A percentile compares a stretch with the other conserved stretches of the same genome.
These are phyloP conservation scores for Porphyra umbilicalis DNA, from an alignment of 31 red algal species.

Conservation along the genomic window DNA sequence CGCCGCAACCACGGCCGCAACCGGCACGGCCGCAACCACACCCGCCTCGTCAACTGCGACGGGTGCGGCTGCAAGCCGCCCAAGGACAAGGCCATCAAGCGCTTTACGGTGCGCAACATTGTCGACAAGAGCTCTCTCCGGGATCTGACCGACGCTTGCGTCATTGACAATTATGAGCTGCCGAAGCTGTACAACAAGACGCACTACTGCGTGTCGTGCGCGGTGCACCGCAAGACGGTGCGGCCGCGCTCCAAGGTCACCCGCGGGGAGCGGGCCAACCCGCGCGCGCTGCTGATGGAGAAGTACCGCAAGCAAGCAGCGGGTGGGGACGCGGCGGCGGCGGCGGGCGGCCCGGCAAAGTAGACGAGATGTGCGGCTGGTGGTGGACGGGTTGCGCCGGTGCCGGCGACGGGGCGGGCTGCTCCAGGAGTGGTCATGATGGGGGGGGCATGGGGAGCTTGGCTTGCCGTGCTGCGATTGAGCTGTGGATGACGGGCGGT, in stretches of 20 bases:
- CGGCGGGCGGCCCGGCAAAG: neutral
- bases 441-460: too few relatives aligned
- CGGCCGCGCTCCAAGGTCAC: constrained; percentile 64
- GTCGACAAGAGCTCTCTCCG: constrained; percentile 87
- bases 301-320: constrained; percentile 35
- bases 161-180: constrained; percentile 84
- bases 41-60: constrained; percentile 66
- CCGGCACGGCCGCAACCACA: constrained; percentile 88
- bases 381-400: too few relatives aligned
- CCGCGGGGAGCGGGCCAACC: constrained; percentile 36
- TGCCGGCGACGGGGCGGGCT: too few relatives aligned
- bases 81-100: constrained; percentile 98
- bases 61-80: constrained; percentile 80
- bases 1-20: constrained; percentile 92
- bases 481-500: too few relatives aligned
- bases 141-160: constrained; percentile 83
- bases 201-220: constrained; percentile 94
- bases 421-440: too few relatives aligned
- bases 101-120: constrained; percentile 92
- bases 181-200: constrained; percentile 97
- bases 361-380: too few relatives aligned
- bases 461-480: too few relatives aligned
- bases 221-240: constrained; percentile 97
- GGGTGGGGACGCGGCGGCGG: neutral
- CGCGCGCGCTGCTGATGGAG: constrained; percentile 63